Conservation (phyloP, 75 land plant species). For the Picea sitchensis region DNA sequence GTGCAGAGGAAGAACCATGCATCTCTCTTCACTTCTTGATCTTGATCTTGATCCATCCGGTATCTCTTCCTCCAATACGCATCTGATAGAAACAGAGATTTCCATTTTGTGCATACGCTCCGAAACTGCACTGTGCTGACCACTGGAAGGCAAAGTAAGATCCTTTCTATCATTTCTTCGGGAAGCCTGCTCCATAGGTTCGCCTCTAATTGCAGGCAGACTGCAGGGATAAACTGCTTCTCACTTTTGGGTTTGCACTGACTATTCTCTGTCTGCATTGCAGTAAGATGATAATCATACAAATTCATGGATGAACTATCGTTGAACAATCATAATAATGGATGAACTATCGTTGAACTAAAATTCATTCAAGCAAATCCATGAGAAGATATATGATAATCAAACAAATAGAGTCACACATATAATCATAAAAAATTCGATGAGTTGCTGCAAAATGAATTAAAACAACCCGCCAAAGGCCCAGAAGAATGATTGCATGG, state of each 20-base stretch:
- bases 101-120: constrained; percentile 29
- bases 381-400: no score
- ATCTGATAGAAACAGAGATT: constrained; percentile 15
- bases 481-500: no score
- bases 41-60: not conserved
- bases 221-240: no score
- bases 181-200: constrained; percentile 36
- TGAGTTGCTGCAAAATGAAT: no score
- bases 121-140: constrained; percentile 26
- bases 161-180: constrained; percentile 32
- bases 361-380: no score
- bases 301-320: no score
- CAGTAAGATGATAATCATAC: no score
- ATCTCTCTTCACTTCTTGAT: not conserved
- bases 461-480: no score
- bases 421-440: no score
- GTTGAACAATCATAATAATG: no score
- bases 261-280: not conserved
- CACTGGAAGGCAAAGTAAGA: constrained; percentile 30
- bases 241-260: not conserved
- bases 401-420: no score
- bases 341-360: no score
- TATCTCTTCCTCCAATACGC: constrained; percentile 9
- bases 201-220: not conserved
- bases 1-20: constrained; percentile 33